A percentile compares a stretch with the other conserved stretches of the same genome.
Conservation (phyloP, 176 grass and related monocot species). For the Avena eriantha region DNA sequence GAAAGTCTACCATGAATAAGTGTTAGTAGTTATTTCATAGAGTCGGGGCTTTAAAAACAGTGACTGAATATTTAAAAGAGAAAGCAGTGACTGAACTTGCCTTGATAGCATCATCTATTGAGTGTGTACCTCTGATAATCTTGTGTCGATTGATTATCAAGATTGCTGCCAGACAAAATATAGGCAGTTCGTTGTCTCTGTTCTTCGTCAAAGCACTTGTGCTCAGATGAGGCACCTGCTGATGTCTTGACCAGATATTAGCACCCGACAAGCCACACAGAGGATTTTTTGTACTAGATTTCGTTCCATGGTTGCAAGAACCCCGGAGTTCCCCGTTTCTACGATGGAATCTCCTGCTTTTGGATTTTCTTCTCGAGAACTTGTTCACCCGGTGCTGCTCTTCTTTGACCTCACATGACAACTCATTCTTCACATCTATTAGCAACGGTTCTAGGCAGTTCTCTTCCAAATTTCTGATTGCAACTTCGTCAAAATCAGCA, state of each 20-base stretch:
- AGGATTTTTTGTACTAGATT: slow-evolving; percentile 61
- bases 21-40: neutral
- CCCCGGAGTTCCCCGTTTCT: slow-evolving; percentile 63
- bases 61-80: neutral
- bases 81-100: slow-evolving; percentile 50
- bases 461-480: slow-evolving; percentile 62
- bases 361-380: slow-evolving; percentile 65
- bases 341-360: slow-evolving; percentile 48
- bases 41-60: slow-evolving; percentile 24
- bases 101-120: slow-evolving; percentile 96
- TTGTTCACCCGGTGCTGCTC: slow-evolving; percentile 46
- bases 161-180: slow-evolving; percentile 96
- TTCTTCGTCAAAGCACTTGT: slow-evolving; percentile 46
- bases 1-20: neutral
- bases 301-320: slow-evolving; percentile 54
- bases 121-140: slow-evolving; percentile 89
- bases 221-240: slow-evolving; percentile 44
- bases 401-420: slow-evolving; percentile 59
- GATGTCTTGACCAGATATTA: slow-evolving; percentile 82
- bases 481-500: slow-evolving; percentile 97
- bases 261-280: slow-evolving; percentile 85
- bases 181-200: slow-evolving; percentile 77
- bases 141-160: slow-evolving; percentile 86
- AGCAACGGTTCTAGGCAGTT: slow-evolving; percentile 80
- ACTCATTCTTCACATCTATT: slow-evolving; percentile 54